Evolutionary conservation across 2,329 filamentous ascomycete genomes (phyloP).

Genomic region (Xylariaceae sp.): DNA sequence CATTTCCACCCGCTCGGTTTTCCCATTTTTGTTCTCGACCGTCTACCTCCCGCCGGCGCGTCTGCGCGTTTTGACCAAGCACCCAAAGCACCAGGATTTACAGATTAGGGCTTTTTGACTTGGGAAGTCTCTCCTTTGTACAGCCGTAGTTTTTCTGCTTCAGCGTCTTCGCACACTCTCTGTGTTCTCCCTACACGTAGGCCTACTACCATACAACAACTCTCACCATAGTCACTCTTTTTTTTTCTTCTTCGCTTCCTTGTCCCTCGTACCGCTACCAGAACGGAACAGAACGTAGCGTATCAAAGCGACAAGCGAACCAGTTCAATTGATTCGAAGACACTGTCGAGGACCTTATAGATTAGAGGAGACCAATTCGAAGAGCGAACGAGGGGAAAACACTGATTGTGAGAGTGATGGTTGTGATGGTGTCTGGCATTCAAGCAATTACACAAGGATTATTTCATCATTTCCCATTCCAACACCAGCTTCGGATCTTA

Average conservation of each 20-base stretch:
- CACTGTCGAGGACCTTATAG: not conserved
- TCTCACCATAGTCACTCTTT: slow-evolving; percentile 29
- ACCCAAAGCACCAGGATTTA: not conserved
- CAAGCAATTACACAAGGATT: slow-evolving; percentile 14
- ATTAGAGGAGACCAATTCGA: not conserved
- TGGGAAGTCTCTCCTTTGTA: not conserved
- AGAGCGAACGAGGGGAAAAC: not conserved
- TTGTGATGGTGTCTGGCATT: slow-evolving; percentile 15
- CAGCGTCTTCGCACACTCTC: not conserved
- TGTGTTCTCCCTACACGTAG: slow-evolving; percentile 10
- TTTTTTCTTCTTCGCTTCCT: slow-evolving; percentile 16
- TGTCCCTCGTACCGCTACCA: slow-evolving; percentile 1
- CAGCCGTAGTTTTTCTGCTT: not conserved
- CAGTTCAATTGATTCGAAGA: slow-evolving; percentile 1
- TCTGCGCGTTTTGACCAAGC: slow-evolving; percentile 8
- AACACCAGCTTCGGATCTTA: slow-evolving; percentile 17
- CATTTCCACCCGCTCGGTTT: slow-evolving; percentile 29
- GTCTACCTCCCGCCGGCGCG: slow-evolving; percentile 8
- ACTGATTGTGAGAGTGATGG: not conserved
- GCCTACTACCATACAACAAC: slow-evolving; percentile 1
- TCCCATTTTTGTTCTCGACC: slow-evolving; percentile 20
- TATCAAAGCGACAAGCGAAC: slow-evolving; percentile 4
- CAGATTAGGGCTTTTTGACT: not conserved
- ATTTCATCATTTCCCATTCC: slow-evolving; percentile 24
- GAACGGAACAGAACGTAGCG: not conserved